Conservation (phyloP, 2,329 filamentous ascomycete species). For the Ophiostoma himal-ulmi region DNA sequence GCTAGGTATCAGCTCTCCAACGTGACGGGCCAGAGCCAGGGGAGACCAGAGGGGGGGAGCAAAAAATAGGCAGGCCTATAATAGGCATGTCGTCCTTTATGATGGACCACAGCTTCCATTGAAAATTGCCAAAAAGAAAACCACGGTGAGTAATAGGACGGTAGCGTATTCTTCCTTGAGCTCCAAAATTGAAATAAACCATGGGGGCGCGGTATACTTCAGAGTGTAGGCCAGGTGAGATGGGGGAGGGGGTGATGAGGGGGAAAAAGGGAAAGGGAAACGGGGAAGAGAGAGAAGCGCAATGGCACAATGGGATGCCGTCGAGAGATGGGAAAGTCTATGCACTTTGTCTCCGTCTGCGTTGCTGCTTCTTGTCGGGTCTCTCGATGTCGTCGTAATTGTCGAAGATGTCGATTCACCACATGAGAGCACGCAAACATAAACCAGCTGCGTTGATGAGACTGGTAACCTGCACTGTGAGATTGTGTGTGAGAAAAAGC, state of each 20-base stretch:
- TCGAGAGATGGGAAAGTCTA: constrained; percentile 10
- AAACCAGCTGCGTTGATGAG: neutral
- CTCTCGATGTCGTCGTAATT: neutral
- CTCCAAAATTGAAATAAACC: constrained; percentile 79
- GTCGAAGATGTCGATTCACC: neutral
- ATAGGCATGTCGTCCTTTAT: constrained; percentile 53
- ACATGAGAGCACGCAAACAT: neutral
- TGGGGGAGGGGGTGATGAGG: constrained; percentile 15
- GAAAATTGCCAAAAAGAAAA: constrained; percentile 38
- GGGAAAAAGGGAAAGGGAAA: neutral
- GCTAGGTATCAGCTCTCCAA: too few species aligned
- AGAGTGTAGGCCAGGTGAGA: constrained; percentile 69
- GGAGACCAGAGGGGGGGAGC: neutral
- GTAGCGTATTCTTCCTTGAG: constrained; percentile 61
- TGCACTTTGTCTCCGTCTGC: neutral
- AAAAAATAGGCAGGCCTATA: neutral
- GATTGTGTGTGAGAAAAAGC: neutral
- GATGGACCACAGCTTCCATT: constrained; percentile 67
- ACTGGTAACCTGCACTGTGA: neutral
- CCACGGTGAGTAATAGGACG: constrained; percentile 64
- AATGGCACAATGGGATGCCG: constrained; percentile 20
- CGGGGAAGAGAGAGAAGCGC: constrained; percentile 8
- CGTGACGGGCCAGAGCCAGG: too few species aligned
- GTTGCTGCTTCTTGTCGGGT: neutral
- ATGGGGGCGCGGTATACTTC: constrained; percentile 63